Evolutionary conservation across 2,329 filamentous ascomycete genomes (phyloP).

Genomic region (Cladosporium sp.): DNA sequence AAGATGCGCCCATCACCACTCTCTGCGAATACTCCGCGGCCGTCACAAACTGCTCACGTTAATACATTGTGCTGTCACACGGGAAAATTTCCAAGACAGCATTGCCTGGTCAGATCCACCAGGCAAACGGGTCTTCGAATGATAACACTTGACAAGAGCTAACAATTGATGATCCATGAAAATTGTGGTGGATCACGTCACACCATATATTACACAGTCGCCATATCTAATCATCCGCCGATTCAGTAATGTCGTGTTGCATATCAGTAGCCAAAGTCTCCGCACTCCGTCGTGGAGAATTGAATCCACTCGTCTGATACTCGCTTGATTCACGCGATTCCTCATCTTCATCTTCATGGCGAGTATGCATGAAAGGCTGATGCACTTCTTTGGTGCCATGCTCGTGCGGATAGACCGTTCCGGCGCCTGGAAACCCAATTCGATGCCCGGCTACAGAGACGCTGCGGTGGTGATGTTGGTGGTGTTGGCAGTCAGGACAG

Average conservation of each 20-base stretch:
- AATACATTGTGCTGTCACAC: background rate
- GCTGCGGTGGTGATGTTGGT: background rate
- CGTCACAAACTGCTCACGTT: background rate
- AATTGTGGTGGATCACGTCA: too few species aligned
- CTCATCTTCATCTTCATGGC: background rate
- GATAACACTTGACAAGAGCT: too few species aligned
- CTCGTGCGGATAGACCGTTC: background rate
- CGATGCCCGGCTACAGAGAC: background rate
- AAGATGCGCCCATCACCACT: background rate
- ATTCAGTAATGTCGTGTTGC: background rate
- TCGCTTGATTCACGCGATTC: background rate
- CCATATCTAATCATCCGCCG: background rate
- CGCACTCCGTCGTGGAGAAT: background rate
- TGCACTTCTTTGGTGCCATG: background rate
- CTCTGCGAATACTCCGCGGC: background rate
- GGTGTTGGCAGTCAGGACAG: background rate
- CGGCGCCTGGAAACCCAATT: background rate
- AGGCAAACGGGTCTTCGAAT: too few species aligned
- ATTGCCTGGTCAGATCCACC: constrained; percentile 55
- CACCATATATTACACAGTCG: background rate
- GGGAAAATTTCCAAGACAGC: constrained; percentile 44
- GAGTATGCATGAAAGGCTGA: background rate
- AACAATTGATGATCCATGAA: too few species aligned
- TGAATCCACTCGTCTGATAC: background rate
- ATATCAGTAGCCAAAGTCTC: background rate